phyloP scores from a whole-genome alignment of 2,329 filamentous ascomycete genomes.

The Fusarium acutatum region DNA sequence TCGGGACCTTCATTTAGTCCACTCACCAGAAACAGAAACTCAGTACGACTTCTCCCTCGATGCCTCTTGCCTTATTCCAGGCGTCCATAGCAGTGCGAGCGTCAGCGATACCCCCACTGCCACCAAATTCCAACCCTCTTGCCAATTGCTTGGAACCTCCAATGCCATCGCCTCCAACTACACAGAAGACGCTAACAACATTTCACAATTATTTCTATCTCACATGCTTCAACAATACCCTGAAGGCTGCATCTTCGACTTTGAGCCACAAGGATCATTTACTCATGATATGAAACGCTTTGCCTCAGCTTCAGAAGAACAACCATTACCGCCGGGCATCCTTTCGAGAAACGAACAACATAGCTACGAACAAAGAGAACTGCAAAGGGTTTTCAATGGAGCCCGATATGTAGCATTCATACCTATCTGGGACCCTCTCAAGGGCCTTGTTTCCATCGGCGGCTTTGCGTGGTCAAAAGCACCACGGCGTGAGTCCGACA shows the following conservation, averaged over 20 bases:
- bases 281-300: fast-evolving
- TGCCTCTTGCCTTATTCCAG: background rate
- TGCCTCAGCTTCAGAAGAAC: background rate
- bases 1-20: background rate
- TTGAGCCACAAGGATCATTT: background rate
- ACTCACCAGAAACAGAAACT: background rate
- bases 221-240: background rate
- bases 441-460: background rate
- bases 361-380: background rate
- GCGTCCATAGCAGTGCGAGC: background rate
- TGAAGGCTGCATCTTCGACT: background rate
- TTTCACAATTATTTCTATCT: background rate
- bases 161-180: background rate
- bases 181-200: no score
- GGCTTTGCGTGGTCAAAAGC: background rate
- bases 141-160: background rate
- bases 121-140: background rate
- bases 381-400: background rate
- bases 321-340: background rate
- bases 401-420: background rate
- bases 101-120: background rate
- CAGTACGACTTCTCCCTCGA: background rate
- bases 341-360: background rate
- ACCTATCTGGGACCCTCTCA: background rate
- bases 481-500: background rate